phyloP scores from a whole-genome alignment of 2,329 filamentous ascomycete species.

The Colletotrichum endophyticum region DNA sequence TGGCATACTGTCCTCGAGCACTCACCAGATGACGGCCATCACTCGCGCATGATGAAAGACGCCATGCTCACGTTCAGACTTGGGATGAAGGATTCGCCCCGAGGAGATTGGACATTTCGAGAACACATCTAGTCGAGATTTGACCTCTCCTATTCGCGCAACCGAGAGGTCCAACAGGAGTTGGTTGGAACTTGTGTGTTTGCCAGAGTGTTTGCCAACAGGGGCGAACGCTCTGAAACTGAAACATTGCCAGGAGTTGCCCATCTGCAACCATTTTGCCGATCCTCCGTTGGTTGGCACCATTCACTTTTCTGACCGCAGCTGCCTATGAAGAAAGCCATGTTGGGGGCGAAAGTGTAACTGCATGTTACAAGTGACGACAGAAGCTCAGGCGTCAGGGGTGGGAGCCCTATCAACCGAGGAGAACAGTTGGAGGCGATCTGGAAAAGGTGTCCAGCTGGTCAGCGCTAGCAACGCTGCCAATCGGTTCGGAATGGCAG shows the following conservation, averaged over 20 bases:
- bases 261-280: background rate
- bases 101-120: background rate
- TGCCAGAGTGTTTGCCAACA: background rate
- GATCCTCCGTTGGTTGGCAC: background rate
- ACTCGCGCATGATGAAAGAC: background rate
- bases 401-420: background rate
- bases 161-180: too few species aligned
- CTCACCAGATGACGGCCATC: background rate
- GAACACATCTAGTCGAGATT: background rate
- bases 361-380: background rate
- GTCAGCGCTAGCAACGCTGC: conserved; percentile 14
- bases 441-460: background rate
- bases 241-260: background rate
- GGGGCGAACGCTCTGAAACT: background rate
- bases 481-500: background rate
- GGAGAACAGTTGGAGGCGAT: background rate
- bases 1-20: background rate
- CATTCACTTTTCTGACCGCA: background rate
- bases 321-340: background rate
- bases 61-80: background rate
- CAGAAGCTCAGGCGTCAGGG: background rate
- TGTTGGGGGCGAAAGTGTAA: background rate
- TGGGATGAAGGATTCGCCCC: background rate
- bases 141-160: background rate
- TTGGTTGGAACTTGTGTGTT: background rate